These are phyloP conservation scores for Capronia americana DNA, from an alignment of 2,329 filamentous ascomycete genomes.

Conservation along the genomic window DNA sequence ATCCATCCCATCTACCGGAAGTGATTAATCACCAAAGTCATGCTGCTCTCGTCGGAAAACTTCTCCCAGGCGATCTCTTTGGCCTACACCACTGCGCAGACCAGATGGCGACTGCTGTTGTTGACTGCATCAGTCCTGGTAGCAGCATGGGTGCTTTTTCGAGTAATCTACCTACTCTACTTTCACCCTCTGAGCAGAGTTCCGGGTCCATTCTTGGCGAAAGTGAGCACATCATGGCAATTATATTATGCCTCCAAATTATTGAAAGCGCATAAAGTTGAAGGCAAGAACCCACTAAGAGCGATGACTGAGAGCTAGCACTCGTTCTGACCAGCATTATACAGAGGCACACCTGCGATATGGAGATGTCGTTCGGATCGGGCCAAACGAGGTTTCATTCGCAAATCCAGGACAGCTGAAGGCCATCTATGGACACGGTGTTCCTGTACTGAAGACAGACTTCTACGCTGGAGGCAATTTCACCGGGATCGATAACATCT, in stretches of 20 bases:
- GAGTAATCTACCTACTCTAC: slow-evolving; percentile 7
- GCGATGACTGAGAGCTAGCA: not conserved
- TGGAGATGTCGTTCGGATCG: slow-evolving; percentile 25
- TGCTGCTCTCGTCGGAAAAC: too few species aligned
- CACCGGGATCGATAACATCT: slow-evolving; percentile 14
- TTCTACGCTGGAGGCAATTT: slow-evolving; percentile 18
- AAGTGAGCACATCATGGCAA: slow-evolving; percentile 17
- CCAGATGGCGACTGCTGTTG: too few species aligned
- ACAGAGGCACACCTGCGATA: slow-evolving; percentile 21
- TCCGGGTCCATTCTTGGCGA: slow-evolving; percentile 22
- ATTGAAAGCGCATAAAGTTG: slow-evolving; percentile 8
- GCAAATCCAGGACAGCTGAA: slow-evolving; percentile 64
- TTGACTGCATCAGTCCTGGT: too few species aligned
- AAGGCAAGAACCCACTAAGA: not conserved
- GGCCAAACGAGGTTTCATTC: slow-evolving; percentile 26
- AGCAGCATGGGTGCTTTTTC: too few species aligned
- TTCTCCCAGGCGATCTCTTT: too few species aligned
- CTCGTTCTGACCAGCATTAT: slow-evolving; percentile 5
- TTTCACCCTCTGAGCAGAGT: slow-evolving; percentile 22
- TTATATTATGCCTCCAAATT: slow-evolving; percentile 2
- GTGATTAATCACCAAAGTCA: too few species aligned
- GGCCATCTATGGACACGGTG: slow-evolving; percentile 60
- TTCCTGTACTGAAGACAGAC: slow-evolving; percentile 32
- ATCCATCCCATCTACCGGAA: too few species aligned
- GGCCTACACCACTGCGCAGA: too few species aligned